Evolutionary conservation across 176 grass and related monocot species (phyloP).

Genomic region (Carex parvula): DNA sequence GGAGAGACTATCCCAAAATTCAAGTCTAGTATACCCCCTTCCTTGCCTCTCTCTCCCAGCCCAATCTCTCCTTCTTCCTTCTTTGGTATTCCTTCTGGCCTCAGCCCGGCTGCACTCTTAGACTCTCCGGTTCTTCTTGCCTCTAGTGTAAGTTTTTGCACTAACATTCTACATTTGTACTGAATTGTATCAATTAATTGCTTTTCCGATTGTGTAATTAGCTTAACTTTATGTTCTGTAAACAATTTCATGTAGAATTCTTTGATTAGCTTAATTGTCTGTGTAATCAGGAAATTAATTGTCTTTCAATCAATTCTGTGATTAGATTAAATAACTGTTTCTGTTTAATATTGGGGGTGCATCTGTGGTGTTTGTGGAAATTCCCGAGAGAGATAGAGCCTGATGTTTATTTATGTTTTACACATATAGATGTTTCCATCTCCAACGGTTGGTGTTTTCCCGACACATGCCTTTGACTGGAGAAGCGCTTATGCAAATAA

Average conservation of each 20-base stretch:
- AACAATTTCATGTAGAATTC: not conserved
- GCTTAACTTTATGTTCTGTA: not conserved
- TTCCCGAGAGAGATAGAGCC: not conserved
- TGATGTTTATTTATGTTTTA: not conserved
- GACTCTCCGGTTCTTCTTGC: constrained; percentile 32
- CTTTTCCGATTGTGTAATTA: not conserved
- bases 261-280: not conserved
- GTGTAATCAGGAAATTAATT: not conserved
- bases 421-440: constrained; percentile 32
- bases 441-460: constrained; percentile 25
- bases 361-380: constrained; percentile 13
- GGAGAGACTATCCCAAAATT: constrained; percentile 26
- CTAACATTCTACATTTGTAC: not conserved
- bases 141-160: constrained; percentile 20
- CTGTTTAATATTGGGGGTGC: not conserved
- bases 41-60: constrained; percentile 28
- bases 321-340: not conserved
- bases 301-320: not conserved
- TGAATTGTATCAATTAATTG: not conserved
- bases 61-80: constrained; percentile 39
- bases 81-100: constrained; percentile 25
- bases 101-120: constrained; percentile 28
- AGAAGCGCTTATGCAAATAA: constrained; percentile 17
- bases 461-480: constrained; percentile 30
- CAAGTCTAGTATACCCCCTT: constrained; percentile 30